These are phyloP conservation scores for Saccharomyces eubayanus DNA, from an alignment of 805 yeast genomes.

Conservation along the genomic window DNA sequence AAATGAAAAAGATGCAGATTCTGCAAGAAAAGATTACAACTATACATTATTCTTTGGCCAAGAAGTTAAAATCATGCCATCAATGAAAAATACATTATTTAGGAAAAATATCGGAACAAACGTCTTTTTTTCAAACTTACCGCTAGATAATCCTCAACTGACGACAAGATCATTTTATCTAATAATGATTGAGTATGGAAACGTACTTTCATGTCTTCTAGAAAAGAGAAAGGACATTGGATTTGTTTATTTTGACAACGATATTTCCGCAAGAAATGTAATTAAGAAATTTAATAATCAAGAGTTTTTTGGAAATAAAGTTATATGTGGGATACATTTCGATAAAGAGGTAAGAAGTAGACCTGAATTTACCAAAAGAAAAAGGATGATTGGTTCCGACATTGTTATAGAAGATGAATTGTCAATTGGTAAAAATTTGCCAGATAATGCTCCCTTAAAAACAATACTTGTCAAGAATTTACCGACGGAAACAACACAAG, in stretches of 20 bases:
- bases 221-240: slow-evolving; percentile 36
- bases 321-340: slow-evolving; percentile 37
- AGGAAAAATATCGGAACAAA: slow-evolving; percentile 45
- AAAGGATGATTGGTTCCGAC: slow-evolving; percentile 18
- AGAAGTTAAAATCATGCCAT: slow-evolving; percentile 51
- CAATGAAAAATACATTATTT: slow-evolving; percentile 38
- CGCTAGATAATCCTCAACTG: slow-evolving; percentile 27
- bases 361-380: slow-evolving; percentile 28
- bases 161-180: slow-evolving; percentile 44
- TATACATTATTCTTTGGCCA: slow-evolving; percentile 33
- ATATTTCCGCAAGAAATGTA: slow-evolving; percentile 31
- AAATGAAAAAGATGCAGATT: slow-evolving; percentile 41
- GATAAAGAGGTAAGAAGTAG: slow-evolving; percentile 29
- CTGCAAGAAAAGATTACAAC: slow-evolving; percentile 51
- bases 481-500: slow-evolving; percentile 26
- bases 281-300: slow-evolving; percentile 30
- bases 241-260: slow-evolving; percentile 35
- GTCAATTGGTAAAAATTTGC: slow-evolving; percentile 4
- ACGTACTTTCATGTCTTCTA: slow-evolving; percentile 36
- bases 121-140: slow-evolving; percentile 43
- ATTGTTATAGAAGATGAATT: slow-evolving; percentile 21
- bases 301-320: slow-evolving; percentile 26
- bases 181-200: slow-evolving; percentile 42
- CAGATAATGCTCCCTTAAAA: slow-evolving; percentile 1
- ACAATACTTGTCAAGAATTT: slow-evolving; percentile 27